Evolutionary conservation across 1,139 yeast species (phyloP).

Genomic region (Candida glucosophila): DNA sequence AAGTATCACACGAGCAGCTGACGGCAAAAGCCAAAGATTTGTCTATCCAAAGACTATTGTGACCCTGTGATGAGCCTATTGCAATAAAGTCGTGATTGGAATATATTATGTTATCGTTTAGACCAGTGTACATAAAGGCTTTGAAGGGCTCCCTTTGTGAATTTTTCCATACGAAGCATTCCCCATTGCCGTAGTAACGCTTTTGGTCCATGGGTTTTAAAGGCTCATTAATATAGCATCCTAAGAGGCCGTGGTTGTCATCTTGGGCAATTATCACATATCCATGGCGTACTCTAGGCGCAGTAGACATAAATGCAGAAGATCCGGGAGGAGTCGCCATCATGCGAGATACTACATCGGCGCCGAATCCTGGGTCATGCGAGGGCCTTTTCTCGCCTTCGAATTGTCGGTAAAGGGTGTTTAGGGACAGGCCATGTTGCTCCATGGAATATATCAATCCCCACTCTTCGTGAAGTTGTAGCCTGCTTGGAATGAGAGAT

Average conservation of each 20-base stretch:
- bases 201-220: slow-evolving; percentile 62
- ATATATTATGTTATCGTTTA: slow-evolving; percentile 78
- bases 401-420: slow-evolving; percentile 54
- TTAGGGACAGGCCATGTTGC: slow-evolving; percentile 84
- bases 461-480: slow-evolving; percentile 77
- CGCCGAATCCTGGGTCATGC: slow-evolving; percentile 29
- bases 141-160: slow-evolving; percentile 39
- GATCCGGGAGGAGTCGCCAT: slow-evolving; percentile 12
- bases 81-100: slow-evolving; percentile 74
- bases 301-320: slow-evolving; percentile 7
- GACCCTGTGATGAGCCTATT: slow-evolving; percentile 85
- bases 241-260: slow-evolving; percentile 56
- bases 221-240: slow-evolving; percentile 74
- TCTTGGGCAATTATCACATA: slow-evolving; percentile 67
- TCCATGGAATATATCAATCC: slow-evolving; percentile 69
- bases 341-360: slow-evolving; percentile 25
- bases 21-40: slow-evolving; percentile 69
- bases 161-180: slow-evolving; percentile 83
- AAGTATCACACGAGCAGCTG: slow-evolving; percentile 70
- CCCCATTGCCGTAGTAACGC: slow-evolving; percentile 88
- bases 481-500: slow-evolving; percentile 62
- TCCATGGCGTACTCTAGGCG: slow-evolving; percentile 37
- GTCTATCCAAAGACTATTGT: slow-evolving; percentile 87
- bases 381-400: slow-evolving; percentile 12
- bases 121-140: slow-evolving; percentile 84